Base-by-base conservation (phyloP, 352 stramenopile genomes). In the Pythium apleroticum region DNA sequence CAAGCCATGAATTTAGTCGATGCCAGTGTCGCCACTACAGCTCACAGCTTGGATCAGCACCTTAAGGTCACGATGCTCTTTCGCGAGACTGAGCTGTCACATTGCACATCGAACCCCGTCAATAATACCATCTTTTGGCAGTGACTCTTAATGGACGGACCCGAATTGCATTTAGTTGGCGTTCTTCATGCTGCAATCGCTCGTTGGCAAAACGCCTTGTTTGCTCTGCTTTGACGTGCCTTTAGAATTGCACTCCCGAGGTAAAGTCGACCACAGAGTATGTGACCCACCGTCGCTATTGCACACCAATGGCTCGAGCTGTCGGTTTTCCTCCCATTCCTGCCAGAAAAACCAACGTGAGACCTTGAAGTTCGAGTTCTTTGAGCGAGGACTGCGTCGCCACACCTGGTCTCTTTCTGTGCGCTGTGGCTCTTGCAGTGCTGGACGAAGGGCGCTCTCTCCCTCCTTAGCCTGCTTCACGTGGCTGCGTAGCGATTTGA, bases 401-500 rank as follows among this genome's bases (percentile, higher is more conserved):
- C 39, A 5, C 12, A 60, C 62, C 54, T 59, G 62, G 12, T 68
- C 48, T 28, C 31, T 12, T 43, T 56, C 57, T 0, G 39, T 15
- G 2, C 24, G 43, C 33, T 12, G 0, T 4, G 6, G 3, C 5
- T 46, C 17, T 37, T n/a, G 19, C n/a, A 17, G 19, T 8, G 43
- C 31, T 20, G 10, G 17, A 6, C n/a, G 60, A 25, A 27, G 68
- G 11, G 30, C 5, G 12, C n/a, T 8, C 8, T 52, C 17, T 62
- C 49, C 56, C 78, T 87, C 12, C n/a, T n/a, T n/a, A n/a, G 58
- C 45, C 3, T 65, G 68, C 22, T 75, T 74, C 0, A 83, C 74
- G 31, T 81, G 78, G n/a, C 48, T 76, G 14, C 72, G 73, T 5
- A 83, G 74, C 25, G 71, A 68, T 48, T 68, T 71, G 41, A 86